phyloP scores from a whole-genome alignment of 2,329 filamentous ascomycete genomes.

The Fusarium longipes region DNA sequence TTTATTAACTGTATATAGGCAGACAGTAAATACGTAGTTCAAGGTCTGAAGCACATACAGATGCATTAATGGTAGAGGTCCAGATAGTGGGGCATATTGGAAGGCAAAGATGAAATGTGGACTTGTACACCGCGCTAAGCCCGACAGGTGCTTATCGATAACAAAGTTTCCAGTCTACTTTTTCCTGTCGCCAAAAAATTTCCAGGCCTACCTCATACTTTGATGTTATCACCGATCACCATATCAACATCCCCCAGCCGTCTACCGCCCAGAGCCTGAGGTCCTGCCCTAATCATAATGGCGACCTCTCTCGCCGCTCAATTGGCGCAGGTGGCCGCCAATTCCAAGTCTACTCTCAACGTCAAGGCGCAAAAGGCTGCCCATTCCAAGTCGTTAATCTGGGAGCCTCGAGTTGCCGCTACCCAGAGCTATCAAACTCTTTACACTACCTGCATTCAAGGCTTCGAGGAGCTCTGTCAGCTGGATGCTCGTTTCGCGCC shows the following conservation, averaged over 20 bases:
- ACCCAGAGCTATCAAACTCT: constrained; percentile 91
- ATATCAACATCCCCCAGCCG: constrained; percentile 37
- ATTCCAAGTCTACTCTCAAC: constrained; percentile 90
- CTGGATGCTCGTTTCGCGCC: constrained; percentile 82
- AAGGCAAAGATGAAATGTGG: neutral
- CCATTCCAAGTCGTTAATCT: constrained; percentile 95
- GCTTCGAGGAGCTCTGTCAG: constrained; percentile 90
- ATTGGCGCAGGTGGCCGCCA: constrained; percentile 89
- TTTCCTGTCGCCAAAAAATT: constrained; percentile 48
- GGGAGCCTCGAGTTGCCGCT: constrained; percentile 85
- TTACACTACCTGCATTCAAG: constrained; percentile 86
- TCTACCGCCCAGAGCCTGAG: constrained; percentile 43
- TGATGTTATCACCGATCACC: constrained; percentile 34
- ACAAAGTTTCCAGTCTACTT: constrained; percentile 39
- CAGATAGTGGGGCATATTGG: neutral
- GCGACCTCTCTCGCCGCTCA: constrained; percentile 90
- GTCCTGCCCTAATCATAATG: constrained; percentile 63
- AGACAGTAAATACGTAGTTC: no score
- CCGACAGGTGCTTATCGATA: constrained; percentile 48
- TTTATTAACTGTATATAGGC: no score
- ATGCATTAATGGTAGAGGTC: neutral
- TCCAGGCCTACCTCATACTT: constrained; percentile 41
- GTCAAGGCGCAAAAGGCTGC: constrained; percentile 91
- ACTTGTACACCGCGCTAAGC: neutral
- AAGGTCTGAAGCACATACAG: no score